Evolutionary conservation across 495 filamentous ascomycete genomes (phyloP).

Genomic region (Penicillium fimorum): DNA sequence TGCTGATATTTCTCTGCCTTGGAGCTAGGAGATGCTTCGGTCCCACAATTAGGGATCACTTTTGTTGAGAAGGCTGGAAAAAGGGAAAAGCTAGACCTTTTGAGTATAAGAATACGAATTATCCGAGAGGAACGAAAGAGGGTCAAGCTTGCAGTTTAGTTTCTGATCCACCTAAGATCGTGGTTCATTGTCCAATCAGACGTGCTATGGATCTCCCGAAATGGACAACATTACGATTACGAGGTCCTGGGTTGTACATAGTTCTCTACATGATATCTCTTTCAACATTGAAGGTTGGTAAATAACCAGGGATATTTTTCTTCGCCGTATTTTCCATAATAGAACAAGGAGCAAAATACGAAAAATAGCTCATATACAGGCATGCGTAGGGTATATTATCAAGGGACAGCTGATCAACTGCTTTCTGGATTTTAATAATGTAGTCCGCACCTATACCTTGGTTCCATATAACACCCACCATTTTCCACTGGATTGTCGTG

Average conservation of each 20-base stretch:
- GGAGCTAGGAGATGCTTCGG: neutral
- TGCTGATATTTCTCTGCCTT: neutral
- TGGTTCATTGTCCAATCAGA: constrained; percentile 1
- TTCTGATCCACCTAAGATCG: neutral
- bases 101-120: constrained; percentile 4
- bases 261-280: no score
- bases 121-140: neutral
- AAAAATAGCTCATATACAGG: neutral
- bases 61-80: neutral
- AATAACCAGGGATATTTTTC: neutral
- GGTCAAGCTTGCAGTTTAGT: neutral
- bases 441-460: neutral
- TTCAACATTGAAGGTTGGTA: no score
- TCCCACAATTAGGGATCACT: neutral
- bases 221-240: neutral
- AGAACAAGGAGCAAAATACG: constrained; percentile 17
- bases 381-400: neutral
- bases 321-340: neutral
- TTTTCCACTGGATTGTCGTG: constrained; percentile 24
- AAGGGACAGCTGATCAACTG: no score
- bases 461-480: neutral
- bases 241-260: neutral
- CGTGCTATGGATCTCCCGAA: neutral
- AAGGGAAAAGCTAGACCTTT: neutral
- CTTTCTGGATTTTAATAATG: neutral